Percentiles rank a stretch among this genome's conserved stretches.
These are phyloP conservation scores for Coccomyxa sp. DNA, from an alignment of 139 green algal species.

Conservation along the genomic window DNA sequence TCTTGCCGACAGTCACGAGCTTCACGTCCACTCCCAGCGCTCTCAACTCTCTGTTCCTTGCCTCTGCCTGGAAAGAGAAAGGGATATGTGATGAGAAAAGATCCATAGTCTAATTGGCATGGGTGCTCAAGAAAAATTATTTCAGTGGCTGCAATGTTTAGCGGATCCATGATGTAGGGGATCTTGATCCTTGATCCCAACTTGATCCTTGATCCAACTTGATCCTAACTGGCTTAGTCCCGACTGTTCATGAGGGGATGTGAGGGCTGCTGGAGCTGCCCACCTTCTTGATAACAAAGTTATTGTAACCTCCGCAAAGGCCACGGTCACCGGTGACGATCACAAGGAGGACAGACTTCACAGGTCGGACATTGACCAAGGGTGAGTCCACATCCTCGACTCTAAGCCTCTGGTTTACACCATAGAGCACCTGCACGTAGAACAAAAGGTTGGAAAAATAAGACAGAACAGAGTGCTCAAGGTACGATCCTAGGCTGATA, in stretches of 20 bases:
- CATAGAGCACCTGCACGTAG: constrained; percentile 82
- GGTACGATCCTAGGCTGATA: neutral
- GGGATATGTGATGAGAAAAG: neutral
- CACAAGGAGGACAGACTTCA: constrained; percentile 92
- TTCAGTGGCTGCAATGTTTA: neutral
- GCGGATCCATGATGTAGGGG: too few relatives aligned
- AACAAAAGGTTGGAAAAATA: too few relatives aligned
- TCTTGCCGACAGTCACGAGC: constrained; percentile 88
- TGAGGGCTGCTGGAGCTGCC: too few relatives aligned
- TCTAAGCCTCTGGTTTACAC: constrained; percentile 93
- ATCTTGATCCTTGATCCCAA: too few relatives aligned
- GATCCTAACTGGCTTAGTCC: too few relatives aligned
- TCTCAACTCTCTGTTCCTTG: constrained; percentile 77
- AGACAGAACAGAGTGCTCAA: neutral
- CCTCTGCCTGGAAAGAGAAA: constrained; percentile 65
- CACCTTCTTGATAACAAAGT: constrained; percentile 90
- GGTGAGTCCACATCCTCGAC: constrained; percentile 97
- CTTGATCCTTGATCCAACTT: too few relatives aligned
- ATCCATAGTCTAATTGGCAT: neutral
- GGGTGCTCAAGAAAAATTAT: neutral
- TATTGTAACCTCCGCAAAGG: constrained; percentile 99
- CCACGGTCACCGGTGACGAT: constrained; percentile 93
- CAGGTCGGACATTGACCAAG: constrained; percentile 83
- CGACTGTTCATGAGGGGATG: too few relatives aligned
- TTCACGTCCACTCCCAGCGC: constrained; percentile 78